These are phyloP conservation scores for Fomitiporia mediterranea DNA, from an alignment of 1,284 basidiomycete genomes.

Conservation along the genomic window DNA sequence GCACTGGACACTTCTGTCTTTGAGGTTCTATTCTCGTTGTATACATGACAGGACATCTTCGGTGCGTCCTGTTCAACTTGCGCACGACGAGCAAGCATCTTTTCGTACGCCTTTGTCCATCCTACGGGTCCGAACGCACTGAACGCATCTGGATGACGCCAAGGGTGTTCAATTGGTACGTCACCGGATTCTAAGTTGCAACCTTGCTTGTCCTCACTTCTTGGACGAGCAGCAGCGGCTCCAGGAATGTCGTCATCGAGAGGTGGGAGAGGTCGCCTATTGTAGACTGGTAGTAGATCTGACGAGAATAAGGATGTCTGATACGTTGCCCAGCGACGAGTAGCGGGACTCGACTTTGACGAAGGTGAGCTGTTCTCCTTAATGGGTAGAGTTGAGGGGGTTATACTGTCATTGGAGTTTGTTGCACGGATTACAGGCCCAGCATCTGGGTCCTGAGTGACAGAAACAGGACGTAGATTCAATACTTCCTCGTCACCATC, in stretches of 20 bases:
- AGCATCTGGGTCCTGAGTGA: neutral
- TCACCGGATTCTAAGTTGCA: neutral
- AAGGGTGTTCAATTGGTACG: neutral
- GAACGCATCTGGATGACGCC: conserved; percentile 16
- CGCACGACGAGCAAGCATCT: neutral
- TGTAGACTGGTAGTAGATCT: conserved; percentile 50
- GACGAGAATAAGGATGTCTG: conserved; percentile 56
- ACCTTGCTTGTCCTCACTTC: neutral
- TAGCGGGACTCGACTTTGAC: conserved; percentile 1
- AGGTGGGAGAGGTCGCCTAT: conserved; percentile 36
- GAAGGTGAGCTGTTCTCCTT: neutral
- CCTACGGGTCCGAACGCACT: conserved; percentile 12
- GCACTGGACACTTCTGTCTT: no score
- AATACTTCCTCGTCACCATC: conserved; percentile 31
- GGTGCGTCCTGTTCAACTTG: neutral
- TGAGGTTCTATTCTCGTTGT: no score
- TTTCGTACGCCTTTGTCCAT: conserved; percentile 4
- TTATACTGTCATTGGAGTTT: neutral
- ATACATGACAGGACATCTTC: no score
- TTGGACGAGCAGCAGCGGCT: neutral
- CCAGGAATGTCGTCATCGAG: conserved; percentile 18
- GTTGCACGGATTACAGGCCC: neutral
- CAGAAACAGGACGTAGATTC: conserved; percentile 5
- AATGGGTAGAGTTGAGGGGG: no score
- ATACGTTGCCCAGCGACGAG: conserved; percentile 56